Base-by-base conservation (phyloP, 176 grass and related monocot species). In the Urochloa ruziziensis region DNA sequence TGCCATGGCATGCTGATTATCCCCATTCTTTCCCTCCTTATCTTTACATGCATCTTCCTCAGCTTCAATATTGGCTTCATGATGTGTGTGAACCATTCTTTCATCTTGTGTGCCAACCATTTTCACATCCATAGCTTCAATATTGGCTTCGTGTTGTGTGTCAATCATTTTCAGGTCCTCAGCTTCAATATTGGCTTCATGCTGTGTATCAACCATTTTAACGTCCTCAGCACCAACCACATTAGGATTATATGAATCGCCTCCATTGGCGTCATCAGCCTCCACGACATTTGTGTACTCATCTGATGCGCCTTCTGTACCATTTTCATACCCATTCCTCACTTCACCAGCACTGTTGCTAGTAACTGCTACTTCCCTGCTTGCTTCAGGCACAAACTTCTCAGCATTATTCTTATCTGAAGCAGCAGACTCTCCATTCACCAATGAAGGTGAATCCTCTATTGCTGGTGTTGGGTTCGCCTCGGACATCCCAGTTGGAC, bases 241-340 rank as follows among this genome's bases (percentile, higher is more conserved):
- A 40, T 85, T 88, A 3, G 6, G 56, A 91, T 29, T 51, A 58
- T 1, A 70, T 1, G 27, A 59, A 59, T 18, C 59, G 25, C n/a
- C 51, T 46, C 80, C 47, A 7, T 57, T 81, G 27, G n/a, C n/a
- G n/a, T n/a, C n/a, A 64, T 89, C 52, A 2, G 53, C 15, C 54
- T 86, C 86, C 3, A 24, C 29, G 23, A 76, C 74, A 63, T 86
- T 88, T 66, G 62, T 8, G 65, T 71, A 83, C 33, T 13, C 65
- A 77, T 49, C 63, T 53, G 52, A 62, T 46, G 8, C 25, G 46
- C 37, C 70, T 52, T 74, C 49, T n/a, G 67, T 63, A 27, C 48
- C 86, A 70, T 94, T 91, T 78, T 49, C 80, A 37, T 46, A 74
- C n/a, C 25, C 61, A 40, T 74, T 62, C 59, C 65, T 86, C 53